A percentile compares a stretch with the other conserved stretches of the same genome.
phyloP scores from a whole-genome alignment of 2,329 filamentous ascomycete genomes.

The Cladophialophora immunda region DNA sequence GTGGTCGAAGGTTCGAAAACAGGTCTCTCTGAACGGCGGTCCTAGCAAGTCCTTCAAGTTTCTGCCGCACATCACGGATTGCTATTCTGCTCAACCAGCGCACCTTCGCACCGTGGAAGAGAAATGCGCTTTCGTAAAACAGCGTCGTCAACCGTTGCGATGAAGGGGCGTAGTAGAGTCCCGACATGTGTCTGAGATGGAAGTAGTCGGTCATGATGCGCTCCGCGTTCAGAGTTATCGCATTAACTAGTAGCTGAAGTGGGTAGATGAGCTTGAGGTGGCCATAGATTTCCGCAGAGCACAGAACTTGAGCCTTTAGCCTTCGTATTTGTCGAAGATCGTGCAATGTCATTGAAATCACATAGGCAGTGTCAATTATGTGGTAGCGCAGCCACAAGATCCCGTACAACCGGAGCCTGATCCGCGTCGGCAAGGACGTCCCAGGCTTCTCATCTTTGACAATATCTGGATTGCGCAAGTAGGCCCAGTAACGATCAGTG shows the following conservation, averaged over 20 bases:
- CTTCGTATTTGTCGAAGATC: slow-evolving; percentile 12
- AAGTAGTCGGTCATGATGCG: slow-evolving; percentile 6
- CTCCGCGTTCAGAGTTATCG: not conserved
- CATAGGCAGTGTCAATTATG: not conserved
- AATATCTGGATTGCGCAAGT: not conserved
- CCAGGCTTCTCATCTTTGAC: slow-evolving; percentile 11
- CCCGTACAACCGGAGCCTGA: slow-evolving; percentile 4
- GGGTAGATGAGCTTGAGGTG: slow-evolving; percentile 1
- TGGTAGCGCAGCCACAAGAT: slow-evolving; percentile 2
- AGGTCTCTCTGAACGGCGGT: slow-evolving; percentile 10
- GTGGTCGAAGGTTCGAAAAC: slow-evolving; percentile 3
- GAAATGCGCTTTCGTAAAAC: not conserved
- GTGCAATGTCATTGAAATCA: slow-evolving; percentile 12
- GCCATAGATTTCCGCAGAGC: slow-evolving; percentile 2
- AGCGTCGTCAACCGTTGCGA: not conserved
- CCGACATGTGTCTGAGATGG: slow-evolving; percentile 2
- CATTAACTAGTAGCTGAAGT: not conserved
- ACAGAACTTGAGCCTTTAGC: not conserved
- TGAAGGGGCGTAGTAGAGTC: slow-evolving; percentile 2
- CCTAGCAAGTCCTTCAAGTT: not conserved
- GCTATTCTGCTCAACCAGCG: slow-evolving; percentile 6
- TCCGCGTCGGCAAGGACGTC: not conserved
- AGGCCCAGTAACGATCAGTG: slow-evolving; percentile 1
- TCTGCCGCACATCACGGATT: not conserved
- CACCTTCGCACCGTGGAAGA: not conserved